phyloP scores from a whole-genome alignment of 2,329 filamentous ascomycete species.

The Colletotrichum salicis region DNA sequence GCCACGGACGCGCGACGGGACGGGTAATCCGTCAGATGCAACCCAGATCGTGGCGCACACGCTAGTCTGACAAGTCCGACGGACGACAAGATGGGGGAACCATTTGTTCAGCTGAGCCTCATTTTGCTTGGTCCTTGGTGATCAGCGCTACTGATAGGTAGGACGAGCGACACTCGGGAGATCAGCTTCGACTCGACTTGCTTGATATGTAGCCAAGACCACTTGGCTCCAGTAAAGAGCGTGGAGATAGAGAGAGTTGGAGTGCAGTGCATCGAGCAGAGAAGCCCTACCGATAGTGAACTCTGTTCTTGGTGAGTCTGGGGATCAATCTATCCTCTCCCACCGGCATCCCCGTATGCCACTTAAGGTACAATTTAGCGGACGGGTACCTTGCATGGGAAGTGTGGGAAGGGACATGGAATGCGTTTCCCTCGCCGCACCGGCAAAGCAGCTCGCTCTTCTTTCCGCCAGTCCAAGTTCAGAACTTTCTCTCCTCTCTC shows the following conservation, averaged over 20 bases:
- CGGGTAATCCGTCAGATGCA: not conserved
- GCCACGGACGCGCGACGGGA: conserved; percentile 6
- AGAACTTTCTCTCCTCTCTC: not conserved
- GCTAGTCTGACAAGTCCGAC: not conserved
- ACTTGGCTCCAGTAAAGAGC: not conserved
- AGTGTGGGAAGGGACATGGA: not conserved
- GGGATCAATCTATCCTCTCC: conserved; percentile 16
- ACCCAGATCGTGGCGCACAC: not conserved
- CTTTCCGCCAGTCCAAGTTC: not conserved
- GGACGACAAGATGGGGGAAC: conserved; percentile 10
- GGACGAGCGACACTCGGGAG: not conserved
- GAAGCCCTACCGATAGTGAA: conserved; percentile 22
- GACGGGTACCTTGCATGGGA: conserved; percentile 15
- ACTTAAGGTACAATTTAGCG: conserved; percentile 5
- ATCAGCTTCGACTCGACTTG: not conserved
- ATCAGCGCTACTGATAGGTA: conserved; percentile 16
- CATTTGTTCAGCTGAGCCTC: conserved; percentile 6
- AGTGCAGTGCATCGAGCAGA: not conserved
- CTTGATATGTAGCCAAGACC: not conserved
- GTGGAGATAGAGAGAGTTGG: not conserved
- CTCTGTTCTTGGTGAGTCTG: conserved; percentile 1
- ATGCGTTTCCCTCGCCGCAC: not conserved
- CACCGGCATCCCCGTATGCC: conserved; percentile 17
- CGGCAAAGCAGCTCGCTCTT: not conserved
- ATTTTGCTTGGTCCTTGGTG: not conserved